A percentile compares a stretch with the other conserved stretches of the same genome.
Evolutionary conservation across 768 basidiomycete genomes (phyloP).

Genomic region (Albatrellus ellisii): DNA sequence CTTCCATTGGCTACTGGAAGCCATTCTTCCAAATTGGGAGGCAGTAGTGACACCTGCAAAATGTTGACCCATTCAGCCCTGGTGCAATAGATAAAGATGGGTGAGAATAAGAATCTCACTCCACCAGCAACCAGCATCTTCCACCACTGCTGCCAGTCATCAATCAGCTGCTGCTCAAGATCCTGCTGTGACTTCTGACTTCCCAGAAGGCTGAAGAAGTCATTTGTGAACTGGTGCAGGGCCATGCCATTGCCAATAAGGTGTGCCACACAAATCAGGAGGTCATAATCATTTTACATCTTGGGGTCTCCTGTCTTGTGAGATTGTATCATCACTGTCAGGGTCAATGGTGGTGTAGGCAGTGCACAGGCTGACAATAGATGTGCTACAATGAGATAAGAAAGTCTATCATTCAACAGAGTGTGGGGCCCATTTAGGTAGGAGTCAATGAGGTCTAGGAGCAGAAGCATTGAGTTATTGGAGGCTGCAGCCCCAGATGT

Average conservation of each 20-base stretch:
- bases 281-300: constrained; percentile 23
- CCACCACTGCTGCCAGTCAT: constrained; percentile 24
- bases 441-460: constrained; percentile 42
- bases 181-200: constrained; percentile 18
- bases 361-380: constrained; percentile 7
- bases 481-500: constrained; percentile 1
- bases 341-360: constrained; percentile 20
- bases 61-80: background rate
- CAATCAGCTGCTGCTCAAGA: constrained; percentile 17
- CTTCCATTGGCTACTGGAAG: too few species aligned
- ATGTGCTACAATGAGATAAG: constrained; percentile 45
- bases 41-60: too few species aligned
- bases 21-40: too few species aligned
- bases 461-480: background rate
- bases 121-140: constrained; percentile 11
- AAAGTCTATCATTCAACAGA: constrained; percentile 51
- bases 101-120: constrained; percentile 17
- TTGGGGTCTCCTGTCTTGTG: constrained; percentile 11
- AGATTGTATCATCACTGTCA: constrained; percentile 14
- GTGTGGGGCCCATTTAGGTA: constrained; percentile 74
- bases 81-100: background rate
- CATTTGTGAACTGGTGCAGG: constrained; percentile 69
- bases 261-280: constrained; percentile 67
- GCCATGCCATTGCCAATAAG: constrained; percentile 85
- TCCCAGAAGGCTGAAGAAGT: constrained; percentile 58